Conservation (phyloP, 148 eudicot species). For the Fallopia convolvulus region DNA sequence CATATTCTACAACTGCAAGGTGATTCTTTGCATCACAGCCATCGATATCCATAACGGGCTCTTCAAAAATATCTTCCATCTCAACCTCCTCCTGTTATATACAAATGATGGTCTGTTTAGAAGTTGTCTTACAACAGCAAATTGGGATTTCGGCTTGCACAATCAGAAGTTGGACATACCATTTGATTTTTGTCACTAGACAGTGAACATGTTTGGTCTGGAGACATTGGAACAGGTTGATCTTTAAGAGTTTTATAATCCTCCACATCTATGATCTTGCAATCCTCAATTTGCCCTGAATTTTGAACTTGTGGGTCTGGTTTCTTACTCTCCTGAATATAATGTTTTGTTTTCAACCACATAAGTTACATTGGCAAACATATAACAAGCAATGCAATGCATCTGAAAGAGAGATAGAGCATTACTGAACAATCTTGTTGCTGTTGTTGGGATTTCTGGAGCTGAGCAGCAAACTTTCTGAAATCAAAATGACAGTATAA, state of each 20-base stretch:
- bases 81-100: slow-evolving; percentile 48
- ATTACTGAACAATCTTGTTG: slow-evolving; percentile 17
- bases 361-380: background rate
- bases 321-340: slow-evolving; percentile 25
- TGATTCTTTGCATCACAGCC: slow-evolving; percentile 53
- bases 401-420: background rate
- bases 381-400: too few species aligned
- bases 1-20: slow-evolving; percentile 58
- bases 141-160: background rate
- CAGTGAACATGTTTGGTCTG: slow-evolving; percentile 27
- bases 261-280: slow-evolving; percentile 29
- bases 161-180: slow-evolving; percentile 20
- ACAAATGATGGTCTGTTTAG: background rate
- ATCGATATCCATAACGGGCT: slow-evolving; percentile 56
- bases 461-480: slow-evolving; percentile 38
- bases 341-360: background rate
- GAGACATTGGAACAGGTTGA: slow-evolving; percentile 42
- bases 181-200: slow-evolving; percentile 25
- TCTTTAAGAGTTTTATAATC: slow-evolving; percentile 21
- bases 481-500: background rate
- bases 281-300: slow-evolving; percentile 26
- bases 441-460: slow-evolving; percentile 21
- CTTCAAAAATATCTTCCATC: slow-evolving; percentile 81
- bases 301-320: slow-evolving; percentile 17
- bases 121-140: background rate